Base-by-base conservation (phyloP, 208 protist species). In the Leishmania aethiopica region DNA sequence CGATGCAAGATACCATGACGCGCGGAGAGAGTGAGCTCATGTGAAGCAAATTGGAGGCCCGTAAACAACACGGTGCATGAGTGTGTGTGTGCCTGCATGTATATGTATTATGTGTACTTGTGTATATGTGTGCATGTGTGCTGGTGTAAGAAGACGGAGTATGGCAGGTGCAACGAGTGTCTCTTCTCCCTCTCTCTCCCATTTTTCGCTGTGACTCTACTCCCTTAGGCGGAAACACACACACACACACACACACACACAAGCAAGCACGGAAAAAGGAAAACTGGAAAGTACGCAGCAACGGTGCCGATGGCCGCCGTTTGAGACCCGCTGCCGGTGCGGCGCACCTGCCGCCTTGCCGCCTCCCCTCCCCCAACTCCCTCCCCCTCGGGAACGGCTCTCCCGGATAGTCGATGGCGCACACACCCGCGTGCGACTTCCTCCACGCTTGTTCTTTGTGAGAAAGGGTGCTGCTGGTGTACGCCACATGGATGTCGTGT, bases 11-110 rank as follows among this genome's bases (percentile, higher is more conserved):
- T 79, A 94, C 89, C 8, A 89, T 96, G 78, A 89, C 94, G n/a
- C 55, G 89, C 32, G 94, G 94, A 1, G 94, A 97, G 66, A 97
- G 94, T 78, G 94, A 96, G 75, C 87, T 96, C 35, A 94, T 96
- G 88, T 96, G 84, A 86, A 13, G 51, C 28, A n/a, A 28, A 40
- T 74, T 37, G 15, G 32, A 35, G 17, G 35, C 32, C 64, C 62
- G 4, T 35, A 53, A 42, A 35, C 25, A 25, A 32, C 42, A 35
- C 60, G 51, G 22, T 51, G 69, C 28, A 5, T 25, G 19, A 8
- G 19, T 70, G 47, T 57, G 22, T 55, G 11, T 7, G 42, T 35
- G 42, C 28, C 25, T 32, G 42, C 69, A 15, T 73, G 35, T 51
- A 32, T 51, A 35, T 37, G 60, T 17, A 22, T n/a, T 40, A 17